Evolutionary conservation across 139 green algal genomes (phyloP), one percentile per base, ranked within the genome.

Genomic region (Astrephomene gubernaculifera): DNA sequence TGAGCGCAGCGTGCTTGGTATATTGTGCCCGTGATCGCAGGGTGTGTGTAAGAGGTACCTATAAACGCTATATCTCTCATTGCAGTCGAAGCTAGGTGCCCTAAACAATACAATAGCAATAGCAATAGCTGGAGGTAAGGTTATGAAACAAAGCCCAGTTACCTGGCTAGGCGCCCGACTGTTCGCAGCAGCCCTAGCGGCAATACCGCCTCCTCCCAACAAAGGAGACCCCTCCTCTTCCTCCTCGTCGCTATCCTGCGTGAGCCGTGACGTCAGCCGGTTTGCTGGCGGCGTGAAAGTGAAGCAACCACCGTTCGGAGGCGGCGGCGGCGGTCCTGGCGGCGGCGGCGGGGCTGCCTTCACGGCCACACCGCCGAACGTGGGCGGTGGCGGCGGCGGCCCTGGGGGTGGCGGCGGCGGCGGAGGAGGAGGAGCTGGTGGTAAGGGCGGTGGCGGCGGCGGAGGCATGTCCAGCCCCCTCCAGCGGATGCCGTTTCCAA

Each of bases 211-310:
- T 2, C 43, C 39, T 4, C 70, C 70, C 44, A 78, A 43, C 41
- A 78, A 29, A 24, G 70, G 70, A 5, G 70, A 35, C 14, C 27
- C 70, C 70, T 78, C 70, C 31, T 78, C 70, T 6, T 78, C 70
- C 41, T 43, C 12, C 25, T 78, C 70, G 5, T 78, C 43, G 7
- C 43, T 33, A 27, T 49, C 67, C n/a, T n/a, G n/a, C n/a, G n/a
- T n/a, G n/a, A n/a, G n/a, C n/a, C n/a, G n/a, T n/a, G n/a, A n/a
- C n/a, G 14, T 49, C 41, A 25, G 41, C 41, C 41, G 43, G 24
- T 57, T 12, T 57, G 12, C 49, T 17, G 17, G 14, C 14, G 17
- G 49, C 49, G 14, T 17, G 49, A 57, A n/a, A 57, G 49, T 57
- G 49, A 25, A 17, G 12, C 49, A n/a, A n/a, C n/a, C n/a, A n/a